phyloP scores from a whole-genome alignment of 1,284 basidiomycete species.

The Chiua sp. region DNA sequence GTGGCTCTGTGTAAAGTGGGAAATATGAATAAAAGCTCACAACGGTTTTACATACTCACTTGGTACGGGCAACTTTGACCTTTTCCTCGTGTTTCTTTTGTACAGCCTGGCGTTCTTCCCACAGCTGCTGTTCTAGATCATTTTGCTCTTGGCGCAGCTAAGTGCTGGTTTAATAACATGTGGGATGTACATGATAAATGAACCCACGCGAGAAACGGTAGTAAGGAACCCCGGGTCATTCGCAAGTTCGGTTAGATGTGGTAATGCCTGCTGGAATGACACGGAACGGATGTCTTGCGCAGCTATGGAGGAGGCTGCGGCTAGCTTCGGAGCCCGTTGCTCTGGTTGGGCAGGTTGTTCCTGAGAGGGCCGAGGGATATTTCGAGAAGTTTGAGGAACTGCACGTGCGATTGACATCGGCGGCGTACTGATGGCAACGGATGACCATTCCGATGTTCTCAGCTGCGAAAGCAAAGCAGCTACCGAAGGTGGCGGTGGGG shows the following conservation, averaged over 20 bases:
- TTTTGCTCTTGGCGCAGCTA: constrained; percentile 69
- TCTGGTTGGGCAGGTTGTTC: constrained; percentile 13
- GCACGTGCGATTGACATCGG: constrained; percentile 9
- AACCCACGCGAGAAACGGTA: constrained; percentile 54
- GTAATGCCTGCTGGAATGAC: constrained; percentile 70
- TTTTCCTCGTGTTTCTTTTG: constrained; percentile 69
- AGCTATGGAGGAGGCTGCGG: constrained; percentile 7
- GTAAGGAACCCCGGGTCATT: constrained; percentile 54
- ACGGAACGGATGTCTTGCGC: constrained; percentile 49
- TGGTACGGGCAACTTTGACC: constrained; percentile 65
- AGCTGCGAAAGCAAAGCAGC: constrained; percentile 73
- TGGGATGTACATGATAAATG: constrained; percentile 3
- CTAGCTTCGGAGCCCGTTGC: constrained; percentile 16
- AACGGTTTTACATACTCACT: constrained; percentile 47
- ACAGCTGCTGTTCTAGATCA: constrained; percentile 65
- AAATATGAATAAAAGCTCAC: constrained; percentile 6
- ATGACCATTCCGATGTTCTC: constrained; percentile 37
- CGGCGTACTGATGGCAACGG: constrained; percentile 17
- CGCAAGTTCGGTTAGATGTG: constrained; percentile 57
- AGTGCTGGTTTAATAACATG: constrained; percentile 8
- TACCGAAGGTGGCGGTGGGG: constrained; percentile 45
- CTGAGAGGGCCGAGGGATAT: constrained; percentile 15
- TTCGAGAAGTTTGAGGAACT: constrained; percentile 11
- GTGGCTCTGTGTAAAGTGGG: constrained; percentile 43
- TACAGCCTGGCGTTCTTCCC: constrained; percentile 65